Evolutionary conservation across 805 yeast species (phyloP).

Genomic region (Metschnikowia lochheadii): DNA sequence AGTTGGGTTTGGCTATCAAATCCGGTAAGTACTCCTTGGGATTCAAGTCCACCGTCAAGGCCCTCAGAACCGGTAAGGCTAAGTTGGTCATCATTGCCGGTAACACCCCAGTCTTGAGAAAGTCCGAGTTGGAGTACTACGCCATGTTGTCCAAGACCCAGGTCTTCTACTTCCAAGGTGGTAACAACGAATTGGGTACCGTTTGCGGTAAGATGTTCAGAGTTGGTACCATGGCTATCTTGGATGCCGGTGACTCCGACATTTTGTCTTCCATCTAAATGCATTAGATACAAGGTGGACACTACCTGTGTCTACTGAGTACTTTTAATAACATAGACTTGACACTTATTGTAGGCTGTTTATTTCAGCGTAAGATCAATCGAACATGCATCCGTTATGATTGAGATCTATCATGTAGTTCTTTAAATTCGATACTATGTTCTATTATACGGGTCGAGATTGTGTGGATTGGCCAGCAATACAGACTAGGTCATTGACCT

Average conservation of each 20-base stretch:
- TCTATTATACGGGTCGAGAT: background rate
- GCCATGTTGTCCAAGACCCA: conserved; percentile 98
- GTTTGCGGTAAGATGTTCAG: conserved; percentile 99
- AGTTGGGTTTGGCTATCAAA: conserved; percentile 96
- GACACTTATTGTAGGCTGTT: background rate
- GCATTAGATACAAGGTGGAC: background rate
- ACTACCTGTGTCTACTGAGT: background rate
- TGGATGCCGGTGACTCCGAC: conserved; percentile 99
- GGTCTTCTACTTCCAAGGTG: conserved; percentile 99
- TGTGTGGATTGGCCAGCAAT: conserved; percentile 3
- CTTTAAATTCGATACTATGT: background rate
- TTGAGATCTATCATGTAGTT: no score
- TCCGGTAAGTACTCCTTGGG: conserved; percentile 99
- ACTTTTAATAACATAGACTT: conserved; percentile 1
- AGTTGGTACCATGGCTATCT: conserved; percentile 93
- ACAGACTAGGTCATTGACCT: background rate
- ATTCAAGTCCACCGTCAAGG: conserved; percentile 97
- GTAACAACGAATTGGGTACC: conserved; percentile 99
- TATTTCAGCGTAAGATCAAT: no score
- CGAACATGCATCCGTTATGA: no score
- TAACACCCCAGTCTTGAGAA: conserved; percentile 99
- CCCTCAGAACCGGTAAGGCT: conserved; percentile 98
- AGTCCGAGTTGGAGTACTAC: conserved; percentile 99
- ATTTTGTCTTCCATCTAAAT: conserved; percentile 64
- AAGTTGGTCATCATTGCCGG: conserved; percentile 97